A percentile compares a stretch with the other conserved stretches of the same genome.
phyloP scores from a whole-genome alignment of 306 rosid genomes.

The Quercus berberidifolia region DNA sequence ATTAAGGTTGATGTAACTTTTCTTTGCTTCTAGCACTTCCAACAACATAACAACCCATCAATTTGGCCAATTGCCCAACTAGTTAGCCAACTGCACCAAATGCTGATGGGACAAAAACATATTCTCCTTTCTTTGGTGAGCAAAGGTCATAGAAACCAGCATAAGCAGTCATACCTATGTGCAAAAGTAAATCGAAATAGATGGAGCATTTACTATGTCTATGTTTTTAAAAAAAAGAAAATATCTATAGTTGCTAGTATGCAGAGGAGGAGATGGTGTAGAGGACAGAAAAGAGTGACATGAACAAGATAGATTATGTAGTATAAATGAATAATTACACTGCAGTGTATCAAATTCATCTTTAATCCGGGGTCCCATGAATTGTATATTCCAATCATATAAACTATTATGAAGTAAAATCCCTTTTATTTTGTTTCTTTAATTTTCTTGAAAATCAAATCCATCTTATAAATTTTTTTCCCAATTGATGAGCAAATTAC shows the following conservation, averaged over 20 bases:
- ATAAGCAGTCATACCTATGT: conserved; percentile 49
- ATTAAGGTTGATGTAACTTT: no score
- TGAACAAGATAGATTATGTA: no score
- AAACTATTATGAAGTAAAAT: neutral
- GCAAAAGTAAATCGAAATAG: neutral
- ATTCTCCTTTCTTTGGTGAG: conserved; percentile 45
- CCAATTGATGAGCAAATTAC: neutral
- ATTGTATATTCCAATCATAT: neutral
- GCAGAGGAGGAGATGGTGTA: neutral
- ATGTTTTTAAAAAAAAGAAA: neutral
- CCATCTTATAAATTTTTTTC: neutral
- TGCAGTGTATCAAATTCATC: no score
- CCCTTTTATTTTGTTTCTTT: neutral
- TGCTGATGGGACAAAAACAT: conserved; percentile 51
- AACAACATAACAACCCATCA: no score
- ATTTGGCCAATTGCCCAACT: no score
- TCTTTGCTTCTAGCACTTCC: no score
- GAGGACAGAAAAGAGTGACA: no score
- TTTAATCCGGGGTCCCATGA: neutral
- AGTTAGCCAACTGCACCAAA: neutral
- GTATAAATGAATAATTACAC: neutral
- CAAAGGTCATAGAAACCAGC: conserved; percentile 45
- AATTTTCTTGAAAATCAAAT: neutral
- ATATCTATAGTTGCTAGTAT: neutral
- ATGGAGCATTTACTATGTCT: neutral